Evolutionary conservation across 2,329 filamentous ascomycete genomes (phyloP), one percentile per base, ranked within the genome.

Genomic region (Botrytis pseudocinerea): DNA sequence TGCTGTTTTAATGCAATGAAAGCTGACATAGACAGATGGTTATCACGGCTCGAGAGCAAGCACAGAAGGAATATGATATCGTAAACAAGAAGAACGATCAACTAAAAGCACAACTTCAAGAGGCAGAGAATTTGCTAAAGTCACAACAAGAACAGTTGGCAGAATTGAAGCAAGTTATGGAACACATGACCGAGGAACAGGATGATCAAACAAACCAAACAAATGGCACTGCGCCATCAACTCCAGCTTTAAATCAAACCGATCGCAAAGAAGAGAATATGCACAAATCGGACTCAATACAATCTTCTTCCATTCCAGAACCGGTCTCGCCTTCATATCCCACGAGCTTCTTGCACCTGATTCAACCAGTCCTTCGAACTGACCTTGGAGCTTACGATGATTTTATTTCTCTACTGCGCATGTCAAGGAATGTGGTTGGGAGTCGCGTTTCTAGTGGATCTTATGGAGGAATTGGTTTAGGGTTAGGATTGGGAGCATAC

Each of bases 91-190:
- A 93, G 80, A 97, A 96, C 79, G 94, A 97, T 73, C 93, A 97
- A 82, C 87, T 98, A 69, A 93, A 90, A 79, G 87, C 91, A 40
- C 95, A 98, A 82, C 86, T 99, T 70, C 90, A 90, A 73, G 95
- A 99, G 81, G 95, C 93, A 0, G 94, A 98, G 82, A 87, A 88
- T 38, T 87, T 99, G 28, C 88, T 99, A 74, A 90, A 90, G 73
- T 97, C 93, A 1, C 94, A 98, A 78, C 95, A 97, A 80, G 95
- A 98, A 82, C 96, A 99, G 81, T 86, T 99, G 4, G 88, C 92
- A 3, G 93, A 98, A 82, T 88, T 99, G 76, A 99, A 99, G 83
- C 86, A 89, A 32, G 94, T 98, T 76, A 93, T 99, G 90, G 94
- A 97, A 82, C 91, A 92, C 78, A 93, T 98, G 90, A 88, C 87